Conservation (phyloP, 345 rosid species). For the Gossypium sturtianum region DNA sequence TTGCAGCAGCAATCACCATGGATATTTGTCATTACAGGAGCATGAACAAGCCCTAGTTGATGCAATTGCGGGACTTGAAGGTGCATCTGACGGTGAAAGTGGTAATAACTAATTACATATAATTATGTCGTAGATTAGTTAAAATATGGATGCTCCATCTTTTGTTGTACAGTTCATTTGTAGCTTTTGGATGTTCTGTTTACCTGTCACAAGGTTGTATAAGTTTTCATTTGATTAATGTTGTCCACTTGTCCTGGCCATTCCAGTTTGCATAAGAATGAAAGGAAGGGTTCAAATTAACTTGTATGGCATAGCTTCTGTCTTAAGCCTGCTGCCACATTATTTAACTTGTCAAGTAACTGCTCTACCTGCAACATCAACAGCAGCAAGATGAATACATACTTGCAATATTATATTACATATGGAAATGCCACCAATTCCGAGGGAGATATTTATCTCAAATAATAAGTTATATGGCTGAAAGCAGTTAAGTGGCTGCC, state of each 20-base stretch:
- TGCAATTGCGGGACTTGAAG: constrained; percentile 90
- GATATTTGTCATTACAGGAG: constrained; percentile 42
- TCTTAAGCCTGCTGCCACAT: not conserved
- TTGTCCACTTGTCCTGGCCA: constrained; percentile 1
- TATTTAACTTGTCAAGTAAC: not conserved
- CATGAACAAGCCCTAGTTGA: constrained; percentile 85
- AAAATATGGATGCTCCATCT: constrained; percentile 21
- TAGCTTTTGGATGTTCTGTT: constrained; percentile 24
- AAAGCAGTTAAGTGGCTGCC: not conserved
- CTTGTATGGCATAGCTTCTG: not conserved
- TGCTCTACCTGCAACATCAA: not conserved
- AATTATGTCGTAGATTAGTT: constrained; percentile 28
- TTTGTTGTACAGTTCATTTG: constrained; percentile 28
- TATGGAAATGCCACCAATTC: not conserved
- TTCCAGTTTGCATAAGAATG: not conserved
- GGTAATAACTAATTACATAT: constrained; percentile 74
- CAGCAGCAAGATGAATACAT: not conserved
- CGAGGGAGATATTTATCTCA: not conserved
- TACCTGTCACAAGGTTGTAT: constrained; percentile 22
- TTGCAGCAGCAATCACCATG: constrained; percentile 7
- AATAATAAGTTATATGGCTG: not conserved
- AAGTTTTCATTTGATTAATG: constrained; percentile 14
- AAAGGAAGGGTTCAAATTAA: not conserved
- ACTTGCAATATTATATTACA: not conserved
- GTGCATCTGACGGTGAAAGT: constrained; percentile 94